These are phyloP conservation scores for Setaria italica DNA, from an alignment of 202 grass and related monocot species.

Conservation along the genomic window DNA sequence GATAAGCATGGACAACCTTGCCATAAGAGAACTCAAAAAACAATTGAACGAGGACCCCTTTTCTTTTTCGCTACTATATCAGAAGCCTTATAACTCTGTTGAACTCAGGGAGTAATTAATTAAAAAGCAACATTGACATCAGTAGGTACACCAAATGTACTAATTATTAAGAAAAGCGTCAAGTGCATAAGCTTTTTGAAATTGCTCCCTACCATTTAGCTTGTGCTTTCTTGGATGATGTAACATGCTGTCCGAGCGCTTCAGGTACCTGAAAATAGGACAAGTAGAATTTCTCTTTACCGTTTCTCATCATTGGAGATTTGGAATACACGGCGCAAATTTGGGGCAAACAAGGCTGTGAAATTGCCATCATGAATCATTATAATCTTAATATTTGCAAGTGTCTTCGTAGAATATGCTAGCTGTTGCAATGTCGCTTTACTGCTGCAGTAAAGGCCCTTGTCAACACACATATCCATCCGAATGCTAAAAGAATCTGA, in stretches of 20 bases:
- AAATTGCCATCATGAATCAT: slow-evolving; percentile 18
- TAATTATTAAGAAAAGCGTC: no score
- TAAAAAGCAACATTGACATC: no score
- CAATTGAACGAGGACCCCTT: not conserved
- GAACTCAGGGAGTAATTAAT: no score
- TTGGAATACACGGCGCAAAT: not conserved
- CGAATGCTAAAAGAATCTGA: not conserved
- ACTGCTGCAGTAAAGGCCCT: not conserved
- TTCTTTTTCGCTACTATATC: no score
- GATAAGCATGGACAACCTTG: slow-evolving; percentile 14
- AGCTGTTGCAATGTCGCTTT: slow-evolving; percentile 13
- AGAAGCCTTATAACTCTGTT: no score
- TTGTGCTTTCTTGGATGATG: slow-evolving; percentile 47
- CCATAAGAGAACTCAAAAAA: not conserved
- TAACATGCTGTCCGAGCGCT: slow-evolving; percentile 38
- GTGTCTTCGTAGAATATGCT: slow-evolving; percentile 3
- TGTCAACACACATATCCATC: not conserved
- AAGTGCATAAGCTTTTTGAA: slow-evolving; percentile 1
- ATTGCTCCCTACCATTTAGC: slow-evolving; percentile 51
- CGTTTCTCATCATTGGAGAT: not conserved
- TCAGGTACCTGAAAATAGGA: slow-evolving; percentile 54
- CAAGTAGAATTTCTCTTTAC: slow-evolving; percentile 1
- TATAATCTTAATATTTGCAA: slow-evolving; percentile 13
- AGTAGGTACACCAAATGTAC: slow-evolving; percentile 18
- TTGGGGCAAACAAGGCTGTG: not conserved